These are phyloP conservation scores for Ailanthus altissimus DNA, from an alignment of 345 rosid species.

Conservation along the genomic window DNA sequence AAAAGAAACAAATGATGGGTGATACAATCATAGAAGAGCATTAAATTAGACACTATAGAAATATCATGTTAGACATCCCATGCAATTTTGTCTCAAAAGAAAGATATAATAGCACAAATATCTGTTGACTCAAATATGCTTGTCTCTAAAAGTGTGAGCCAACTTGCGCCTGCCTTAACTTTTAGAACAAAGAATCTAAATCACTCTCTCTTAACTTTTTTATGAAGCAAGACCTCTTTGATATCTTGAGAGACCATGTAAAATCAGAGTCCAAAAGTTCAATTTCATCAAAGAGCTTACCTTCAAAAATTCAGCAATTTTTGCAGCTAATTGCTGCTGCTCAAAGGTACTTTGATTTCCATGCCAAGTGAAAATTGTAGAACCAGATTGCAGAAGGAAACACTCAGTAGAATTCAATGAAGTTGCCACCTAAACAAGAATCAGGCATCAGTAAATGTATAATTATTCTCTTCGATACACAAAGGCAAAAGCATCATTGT, in stretches of 20 bases:
- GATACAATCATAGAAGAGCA: background rate
- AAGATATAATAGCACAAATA: background rate
- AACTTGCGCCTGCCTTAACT: conserved; percentile 1
- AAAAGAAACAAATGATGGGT: background rate
- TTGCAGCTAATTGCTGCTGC: conserved; percentile 86
- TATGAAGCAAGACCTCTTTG: background rate
- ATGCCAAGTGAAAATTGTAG: conserved; percentile 85
- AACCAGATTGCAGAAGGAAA: conserved; percentile 96
- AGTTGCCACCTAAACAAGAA: conserved; percentile 67
- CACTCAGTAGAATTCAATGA: conserved; percentile 84
- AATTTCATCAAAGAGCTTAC: conserved; percentile 35
- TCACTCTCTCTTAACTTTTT: background rate
- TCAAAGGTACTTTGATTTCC: conserved; percentile 93
- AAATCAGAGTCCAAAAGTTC: conserved; percentile 12
- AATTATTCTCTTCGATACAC: background rate
- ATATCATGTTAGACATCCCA: background rate
- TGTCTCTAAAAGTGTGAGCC: background rate
- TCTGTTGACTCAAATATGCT: background rate
- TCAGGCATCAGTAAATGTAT: conserved; percentile 13
- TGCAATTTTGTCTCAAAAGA: background rate
- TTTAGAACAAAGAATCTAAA: background rate
- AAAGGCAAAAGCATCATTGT: conserved; percentile 2
- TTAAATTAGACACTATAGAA: background rate
- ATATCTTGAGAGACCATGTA: background rate
- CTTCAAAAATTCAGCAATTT: conserved; percentile 87